phyloP scores from a whole-genome alignment of 768 basidiomycete genomes.

The Boletellus sp. region DNA sequence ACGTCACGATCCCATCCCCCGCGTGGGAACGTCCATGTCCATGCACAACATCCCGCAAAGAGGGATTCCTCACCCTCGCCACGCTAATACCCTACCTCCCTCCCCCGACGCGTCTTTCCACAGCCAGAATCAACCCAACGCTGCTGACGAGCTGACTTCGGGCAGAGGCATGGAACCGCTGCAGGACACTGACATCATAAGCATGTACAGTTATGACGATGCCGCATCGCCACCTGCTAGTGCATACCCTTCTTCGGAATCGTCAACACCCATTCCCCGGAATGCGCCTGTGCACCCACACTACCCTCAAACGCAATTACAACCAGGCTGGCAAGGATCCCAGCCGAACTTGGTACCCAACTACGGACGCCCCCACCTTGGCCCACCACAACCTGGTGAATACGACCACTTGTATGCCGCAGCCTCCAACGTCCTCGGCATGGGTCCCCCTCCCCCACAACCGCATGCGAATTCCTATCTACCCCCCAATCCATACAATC shows the following conservation, averaged over 20 bases:
- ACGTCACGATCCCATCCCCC: slow-evolving; percentile 46
- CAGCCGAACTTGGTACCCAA: slow-evolving; percentile 19
- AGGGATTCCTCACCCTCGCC: slow-evolving; percentile 35
- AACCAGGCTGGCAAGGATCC: slow-evolving; percentile 28
- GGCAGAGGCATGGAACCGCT: slow-evolving; percentile 25
- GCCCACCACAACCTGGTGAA: slow-evolving; percentile 34
- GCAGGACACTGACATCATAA: slow-evolving; percentile 36
- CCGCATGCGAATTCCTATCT: slow-evolving; percentile 17
- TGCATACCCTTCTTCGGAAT: slow-evolving; percentile 26
- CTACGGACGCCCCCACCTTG: slow-evolving; percentile 16
- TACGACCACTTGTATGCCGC: slow-evolving; percentile 67
- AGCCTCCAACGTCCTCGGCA: slow-evolving; percentile 77
- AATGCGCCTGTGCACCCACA: slow-evolving; percentile 19
- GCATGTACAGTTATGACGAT: slow-evolving; percentile 40
- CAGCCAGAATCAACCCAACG: background rate
- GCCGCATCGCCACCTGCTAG: slow-evolving; percentile 27
- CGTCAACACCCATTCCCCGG: slow-evolving; percentile 15
- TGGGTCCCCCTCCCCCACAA: slow-evolving; percentile 52
- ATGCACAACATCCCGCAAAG: slow-evolving; percentile 33
- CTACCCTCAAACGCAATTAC: slow-evolving; percentile 20
- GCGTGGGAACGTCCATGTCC: slow-evolving; percentile 59
- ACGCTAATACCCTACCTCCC: slow-evolving; percentile 41
- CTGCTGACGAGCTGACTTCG: slow-evolving; percentile 7
- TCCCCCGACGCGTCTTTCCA: slow-evolving; percentile 21
- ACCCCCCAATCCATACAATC: slow-evolving; percentile 22